These are phyloP conservation scores for Stagonosporopsis rhizophila DNA, from an alignment of 2,329 filamentous ascomycete genomes.

Conservation along the genomic window DNA sequence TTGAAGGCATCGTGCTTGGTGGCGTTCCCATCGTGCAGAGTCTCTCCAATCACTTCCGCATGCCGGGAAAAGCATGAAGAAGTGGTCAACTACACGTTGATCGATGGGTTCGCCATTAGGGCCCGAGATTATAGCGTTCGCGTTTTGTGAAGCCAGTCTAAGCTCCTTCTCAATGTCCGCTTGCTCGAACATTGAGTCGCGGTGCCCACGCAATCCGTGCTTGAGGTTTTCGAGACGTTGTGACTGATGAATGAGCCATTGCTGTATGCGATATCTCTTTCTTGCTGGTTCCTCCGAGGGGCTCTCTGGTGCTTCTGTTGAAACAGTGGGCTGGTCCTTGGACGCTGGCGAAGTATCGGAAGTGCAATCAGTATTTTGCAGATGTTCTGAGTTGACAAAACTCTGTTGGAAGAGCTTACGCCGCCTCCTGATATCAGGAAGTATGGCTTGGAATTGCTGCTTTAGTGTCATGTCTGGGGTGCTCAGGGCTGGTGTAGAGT, in stretches of 20 bases:
- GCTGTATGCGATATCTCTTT: neutral
- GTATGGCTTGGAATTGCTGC: neutral
- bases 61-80: slow-evolving; percentile 3
- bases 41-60: slow-evolving; percentile 13
- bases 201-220: neutral
- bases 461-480: slow-evolving; percentile 1
- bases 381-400: no score
- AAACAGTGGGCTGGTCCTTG: neutral
- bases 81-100: slow-evolving; percentile 4
- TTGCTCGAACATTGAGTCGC: slow-evolving; percentile 3
- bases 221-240: slow-evolving; percentile 3
- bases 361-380: neutral
- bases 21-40: slow-evolving; percentile 7
- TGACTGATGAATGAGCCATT: slow-evolving; percentile 3
- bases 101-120: slow-evolving; percentile 2
- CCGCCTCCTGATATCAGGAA: slow-evolving; percentile 1
- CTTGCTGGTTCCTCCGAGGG: neutral
- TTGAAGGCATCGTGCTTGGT: neutral
- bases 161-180: slow-evolving; percentile 1
- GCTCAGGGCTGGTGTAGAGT: neutral
- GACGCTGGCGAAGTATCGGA: neutral
- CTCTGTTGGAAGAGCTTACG: neutral
- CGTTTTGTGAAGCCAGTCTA: neutral
- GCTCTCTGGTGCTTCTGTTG: neutral
- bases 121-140: neutral